These are phyloP conservation scores for Penicillium decumbens DNA, from an alignment of 2,329 filamentous ascomycete genomes.

Conservation along the genomic window DNA sequence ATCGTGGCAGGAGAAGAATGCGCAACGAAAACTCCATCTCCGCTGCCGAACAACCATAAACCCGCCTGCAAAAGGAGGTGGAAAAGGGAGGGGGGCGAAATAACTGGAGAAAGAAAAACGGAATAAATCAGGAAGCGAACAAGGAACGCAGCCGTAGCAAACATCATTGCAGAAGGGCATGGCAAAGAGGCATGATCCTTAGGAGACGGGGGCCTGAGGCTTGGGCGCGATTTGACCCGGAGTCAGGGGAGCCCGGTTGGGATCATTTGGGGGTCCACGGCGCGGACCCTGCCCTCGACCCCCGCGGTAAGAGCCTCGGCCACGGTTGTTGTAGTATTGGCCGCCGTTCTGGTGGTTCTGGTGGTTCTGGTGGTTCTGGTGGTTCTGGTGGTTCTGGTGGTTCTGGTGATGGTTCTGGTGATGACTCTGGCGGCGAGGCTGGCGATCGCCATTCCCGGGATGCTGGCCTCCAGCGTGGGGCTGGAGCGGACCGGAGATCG, in stretches of 20 bases:
- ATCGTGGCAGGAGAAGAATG: conserved; percentile 16
- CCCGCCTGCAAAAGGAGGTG: neutral
- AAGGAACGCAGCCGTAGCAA: neutral
- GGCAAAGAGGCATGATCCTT: conserved; percentile 5
- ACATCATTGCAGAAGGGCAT: neutral
- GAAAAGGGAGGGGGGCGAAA: neutral
- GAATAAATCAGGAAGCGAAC: neutral
- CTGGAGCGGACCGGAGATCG: conserved; percentile 56
- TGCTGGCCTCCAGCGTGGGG: conserved; percentile 20
- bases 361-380: conserved; percentile 31
- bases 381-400: conserved; percentile 28
- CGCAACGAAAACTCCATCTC: conserved; percentile 3
- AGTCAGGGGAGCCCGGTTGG: conserved; percentile 25
- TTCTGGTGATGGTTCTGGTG: conserved; percentile 33
- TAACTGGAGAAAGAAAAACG: neutral
- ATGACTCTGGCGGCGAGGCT: conserved; percentile 33
- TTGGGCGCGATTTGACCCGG: conserved; percentile 29
- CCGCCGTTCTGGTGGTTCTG: conserved; percentile 30
- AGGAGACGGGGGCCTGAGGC: conserved; percentile 31
- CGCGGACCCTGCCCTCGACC: conserved; percentile 44
- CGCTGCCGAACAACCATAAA: neutral
- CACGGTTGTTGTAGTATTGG: conserved; percentile 37
- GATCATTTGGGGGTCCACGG: conserved; percentile 34
- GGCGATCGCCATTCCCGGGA: conserved; percentile 27
- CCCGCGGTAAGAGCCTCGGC: conserved; percentile 42